These are phyloP conservation scores for Capronia americana DNA, from an alignment of 2,329 filamentous ascomycete genomes.

Conservation along the genomic window DNA sequence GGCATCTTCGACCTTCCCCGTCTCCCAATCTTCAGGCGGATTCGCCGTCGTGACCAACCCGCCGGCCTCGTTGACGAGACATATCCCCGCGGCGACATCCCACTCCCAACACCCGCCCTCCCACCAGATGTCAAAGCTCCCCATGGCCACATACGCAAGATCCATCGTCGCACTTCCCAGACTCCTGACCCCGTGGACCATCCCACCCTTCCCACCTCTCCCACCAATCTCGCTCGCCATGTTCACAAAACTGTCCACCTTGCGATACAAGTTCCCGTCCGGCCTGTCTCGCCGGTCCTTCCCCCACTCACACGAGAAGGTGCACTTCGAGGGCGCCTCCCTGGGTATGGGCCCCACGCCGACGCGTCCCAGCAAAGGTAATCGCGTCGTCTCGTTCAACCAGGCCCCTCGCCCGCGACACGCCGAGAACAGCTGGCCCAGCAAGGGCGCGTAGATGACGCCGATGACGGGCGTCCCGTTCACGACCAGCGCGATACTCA, in stretches of 20 bases:
- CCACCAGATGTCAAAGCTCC: slow-evolving; percentile 81
- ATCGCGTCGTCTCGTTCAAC: slow-evolving; percentile 67
- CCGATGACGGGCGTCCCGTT: slow-evolving; percentile 68
- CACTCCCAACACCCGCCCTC: slow-evolving; percentile 83
- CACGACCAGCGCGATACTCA: slow-evolving; percentile 74
- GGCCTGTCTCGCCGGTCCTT: slow-evolving; percentile 72
- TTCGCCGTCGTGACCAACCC: slow-evolving; percentile 77
- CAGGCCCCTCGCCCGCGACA: slow-evolving; percentile 71
- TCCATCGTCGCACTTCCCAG: slow-evolving; percentile 76
- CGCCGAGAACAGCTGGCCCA: slow-evolving; percentile 72
- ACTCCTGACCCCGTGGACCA: slow-evolving; percentile 78
- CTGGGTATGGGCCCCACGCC: slow-evolving; percentile 67
- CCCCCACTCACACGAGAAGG: slow-evolving; percentile 80
- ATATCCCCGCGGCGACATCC: slow-evolving; percentile 78
- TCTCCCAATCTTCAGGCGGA: slow-evolving; percentile 65
- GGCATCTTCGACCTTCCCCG: slow-evolving; percentile 55
- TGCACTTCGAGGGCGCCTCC: slow-evolving; percentile 70
- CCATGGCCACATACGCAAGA: slow-evolving; percentile 76
- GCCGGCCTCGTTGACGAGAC: slow-evolving; percentile 74
- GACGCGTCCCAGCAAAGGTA: slow-evolving; percentile 64
- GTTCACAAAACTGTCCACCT: slow-evolving; percentile 76
- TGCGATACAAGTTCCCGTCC: slow-evolving; percentile 72
- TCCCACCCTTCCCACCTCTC: slow-evolving; percentile 70
- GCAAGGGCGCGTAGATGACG: slow-evolving; percentile 74
- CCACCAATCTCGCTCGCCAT: slow-evolving; percentile 72